Conservation (phyloP, 2,329 filamentous ascomycete species). For the Ophioceras dolichostomum region DNA sequence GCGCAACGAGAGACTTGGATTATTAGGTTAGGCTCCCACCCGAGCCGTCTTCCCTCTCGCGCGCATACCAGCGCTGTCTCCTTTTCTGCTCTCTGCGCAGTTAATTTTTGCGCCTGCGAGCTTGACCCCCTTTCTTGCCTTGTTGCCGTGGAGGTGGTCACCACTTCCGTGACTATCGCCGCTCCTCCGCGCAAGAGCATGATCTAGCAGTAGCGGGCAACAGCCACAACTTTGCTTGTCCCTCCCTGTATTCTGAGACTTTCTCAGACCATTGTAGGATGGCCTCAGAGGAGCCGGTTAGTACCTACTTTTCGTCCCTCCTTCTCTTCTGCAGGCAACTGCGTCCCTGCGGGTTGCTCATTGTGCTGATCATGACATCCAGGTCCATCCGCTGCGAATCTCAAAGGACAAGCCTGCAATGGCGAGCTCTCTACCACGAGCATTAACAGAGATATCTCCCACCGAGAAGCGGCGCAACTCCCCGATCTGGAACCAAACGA, state of each 20-base stretch:
- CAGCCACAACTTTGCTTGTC: no score
- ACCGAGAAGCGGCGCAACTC: slow-evolving; percentile 84
- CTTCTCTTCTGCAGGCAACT: not conserved
- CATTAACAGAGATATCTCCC: slow-evolving; percentile 80
- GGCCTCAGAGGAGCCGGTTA: slow-evolving; percentile 5
- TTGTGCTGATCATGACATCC: slow-evolving; percentile 3
- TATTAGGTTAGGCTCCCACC: no score
- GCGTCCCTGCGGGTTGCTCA: not conserved
- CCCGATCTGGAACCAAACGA: slow-evolving; percentile 70
- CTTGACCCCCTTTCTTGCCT: not conserved
- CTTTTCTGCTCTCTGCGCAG: not conserved
- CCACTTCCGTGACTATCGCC: no score
- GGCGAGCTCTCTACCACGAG: slow-evolving; percentile 49
- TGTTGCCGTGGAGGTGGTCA: no score
- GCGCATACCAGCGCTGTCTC: not conserved
- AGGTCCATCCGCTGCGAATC: slow-evolving; percentile 72
- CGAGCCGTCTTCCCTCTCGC: not conserved
- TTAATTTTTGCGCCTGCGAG: not conserved
- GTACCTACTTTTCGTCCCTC: not conserved
- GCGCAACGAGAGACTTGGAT: not conserved
- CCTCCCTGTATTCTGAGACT: not conserved
- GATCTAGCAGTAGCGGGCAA: not conserved
- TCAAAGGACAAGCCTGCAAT: slow-evolving; percentile 58
- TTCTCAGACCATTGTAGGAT: not conserved
- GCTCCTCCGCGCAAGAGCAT: not conserved